phyloP scores from a whole-genome alignment of 345 rosid genomes.

The Citrus trifoliata region DNA sequence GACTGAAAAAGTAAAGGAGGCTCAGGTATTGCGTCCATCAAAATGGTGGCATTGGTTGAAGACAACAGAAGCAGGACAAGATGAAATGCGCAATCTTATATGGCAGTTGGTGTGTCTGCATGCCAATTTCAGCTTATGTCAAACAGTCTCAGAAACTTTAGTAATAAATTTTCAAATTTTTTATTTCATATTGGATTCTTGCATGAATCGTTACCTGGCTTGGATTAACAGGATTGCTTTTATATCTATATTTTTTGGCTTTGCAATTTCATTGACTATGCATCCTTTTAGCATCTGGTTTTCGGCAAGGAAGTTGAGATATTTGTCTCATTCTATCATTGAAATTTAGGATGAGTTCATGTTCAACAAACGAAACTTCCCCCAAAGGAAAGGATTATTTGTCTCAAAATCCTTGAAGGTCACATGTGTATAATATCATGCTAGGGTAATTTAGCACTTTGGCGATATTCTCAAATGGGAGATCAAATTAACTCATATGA shows the following conservation, averaged over 20 bases:
- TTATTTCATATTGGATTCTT: background rate
- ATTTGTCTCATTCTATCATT: background rate
- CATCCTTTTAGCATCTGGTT: background rate
- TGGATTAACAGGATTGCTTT: background rate
- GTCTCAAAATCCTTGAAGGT: background rate
- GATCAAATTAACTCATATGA: background rate
- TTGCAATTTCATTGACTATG: background rate
- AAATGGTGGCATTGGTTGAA: conserved; percentile 98
- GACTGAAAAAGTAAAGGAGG: conserved; percentile 49
- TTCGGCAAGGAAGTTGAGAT: background rate
- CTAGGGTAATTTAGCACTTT: background rate
- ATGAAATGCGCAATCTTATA: conserved; percentile 80
- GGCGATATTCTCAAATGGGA: background rate
- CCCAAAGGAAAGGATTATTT: background rate
- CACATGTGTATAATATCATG: background rate
- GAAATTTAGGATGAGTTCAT: background rate
- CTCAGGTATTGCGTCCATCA: conserved; percentile 71
- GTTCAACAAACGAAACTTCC: background rate
- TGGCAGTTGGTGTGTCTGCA: conserved; percentile 68
- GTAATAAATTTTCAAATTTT: background rate
- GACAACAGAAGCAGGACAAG: conserved; percentile 77
- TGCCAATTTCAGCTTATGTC: conserved; percentile 11
- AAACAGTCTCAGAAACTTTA: conserved; percentile 11
- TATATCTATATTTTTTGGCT: background rate
- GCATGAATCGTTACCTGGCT: background rate